Base-by-base conservation (phyloP, 2,329 filamentous ascomycete genomes). In the Escovopsis weberi region DNA sequence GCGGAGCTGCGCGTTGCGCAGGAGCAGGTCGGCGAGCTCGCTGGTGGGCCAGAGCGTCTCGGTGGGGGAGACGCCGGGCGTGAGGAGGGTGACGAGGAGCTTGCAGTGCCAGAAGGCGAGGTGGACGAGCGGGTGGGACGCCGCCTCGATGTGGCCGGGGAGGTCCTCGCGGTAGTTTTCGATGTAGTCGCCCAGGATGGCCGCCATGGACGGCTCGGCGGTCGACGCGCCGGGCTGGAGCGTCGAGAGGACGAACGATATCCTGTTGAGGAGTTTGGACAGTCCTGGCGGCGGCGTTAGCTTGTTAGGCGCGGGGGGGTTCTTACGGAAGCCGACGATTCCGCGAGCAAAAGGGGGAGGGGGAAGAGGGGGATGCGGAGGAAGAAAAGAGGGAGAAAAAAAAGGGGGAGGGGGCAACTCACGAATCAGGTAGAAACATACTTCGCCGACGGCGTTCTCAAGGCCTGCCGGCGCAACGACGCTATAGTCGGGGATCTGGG, bases 91-190 rank as follows among this genome's bases (percentile, higher is more conserved):
- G 9, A 75, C 68, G 15, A 85, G 64, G 8, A 85, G 66, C 47
- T 78, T 75, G 49, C 75, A 70, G 56, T 85, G 79, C 73, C 81
- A 83, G 59, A 82, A 85, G 15, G 73, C 73, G 23, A 85, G 66
- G 50, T 82, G 75, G 2, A 85, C 66, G 30, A 80, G 55, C 4
- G 74, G 74, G 39, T 71, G 65, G 3, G 65, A 61, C 0, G 60
- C 54, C 4, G 69, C 68, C 19, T 74, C 74, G 26, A 79, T 63
- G 37, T 69, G 67, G 11, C 66, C 61, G 4, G 80, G 77, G 2
- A 85, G 66, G 42, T 75, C 69, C 56, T 82, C 76, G 7, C 77
- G 71, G 56, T 80, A 82, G 44, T 78, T 68, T 52, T 85, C 80
- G 37, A 63, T 55, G 38, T 63, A 63, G 45, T 64, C 61, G 6